These are phyloP conservation scores for Crithidia bombi DNA, from an alignment of 208 protist species.

Conservation along the genomic window DNA sequence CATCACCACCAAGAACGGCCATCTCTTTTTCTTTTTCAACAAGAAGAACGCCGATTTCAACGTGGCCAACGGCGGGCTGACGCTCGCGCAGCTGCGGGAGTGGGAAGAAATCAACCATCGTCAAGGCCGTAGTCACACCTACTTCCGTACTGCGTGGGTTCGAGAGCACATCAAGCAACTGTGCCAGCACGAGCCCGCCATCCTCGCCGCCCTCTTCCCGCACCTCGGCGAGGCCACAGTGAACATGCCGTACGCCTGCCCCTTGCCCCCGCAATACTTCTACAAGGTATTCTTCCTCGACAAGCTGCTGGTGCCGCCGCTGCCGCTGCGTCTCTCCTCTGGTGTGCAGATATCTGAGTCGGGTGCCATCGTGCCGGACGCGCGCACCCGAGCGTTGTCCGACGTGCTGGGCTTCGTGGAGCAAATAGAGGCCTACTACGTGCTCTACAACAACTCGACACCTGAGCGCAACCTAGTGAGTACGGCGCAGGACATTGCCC, in stretches of 20 bases:
- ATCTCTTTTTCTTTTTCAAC: conserved; percentile 88
- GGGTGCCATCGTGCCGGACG: conserved; percentile 70
- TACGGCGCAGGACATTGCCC: conserved; percentile 59
- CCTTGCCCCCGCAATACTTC: conserved; percentile 55
- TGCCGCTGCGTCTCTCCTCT: conserved; percentile 81
- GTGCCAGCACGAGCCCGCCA: conserved; percentile 61
- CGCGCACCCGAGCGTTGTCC: conserved; percentile 67
- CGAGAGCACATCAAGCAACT: conserved; percentile 86
- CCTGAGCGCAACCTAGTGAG: conserved; percentile 48
- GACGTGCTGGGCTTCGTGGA: conserved; percentile 80
- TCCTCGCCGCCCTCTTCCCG: conserved; percentile 80
- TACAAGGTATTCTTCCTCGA: conserved; percentile 91
- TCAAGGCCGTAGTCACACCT: conserved; percentile 72
- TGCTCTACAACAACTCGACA: conserved; percentile 68
- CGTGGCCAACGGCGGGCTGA: conserved; percentile 57
- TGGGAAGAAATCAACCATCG: conserved; percentile 68
- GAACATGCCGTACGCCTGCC: conserved; percentile 48
- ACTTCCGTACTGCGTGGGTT: conserved; percentile 62
- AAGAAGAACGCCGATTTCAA: conserved; percentile 66
- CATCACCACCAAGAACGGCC: conserved; percentile 75
- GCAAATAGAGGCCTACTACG: conserved; percentile 85
- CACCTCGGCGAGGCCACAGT: conserved; percentile 83
- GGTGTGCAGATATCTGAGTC: conserved; percentile 75
- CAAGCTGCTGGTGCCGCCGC: conserved; percentile 84
- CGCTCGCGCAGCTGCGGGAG: conserved; percentile 53